Evolutionary conservation across 345 rosid species (phyloP).

Genomic region (Citropsis articulata): DNA sequence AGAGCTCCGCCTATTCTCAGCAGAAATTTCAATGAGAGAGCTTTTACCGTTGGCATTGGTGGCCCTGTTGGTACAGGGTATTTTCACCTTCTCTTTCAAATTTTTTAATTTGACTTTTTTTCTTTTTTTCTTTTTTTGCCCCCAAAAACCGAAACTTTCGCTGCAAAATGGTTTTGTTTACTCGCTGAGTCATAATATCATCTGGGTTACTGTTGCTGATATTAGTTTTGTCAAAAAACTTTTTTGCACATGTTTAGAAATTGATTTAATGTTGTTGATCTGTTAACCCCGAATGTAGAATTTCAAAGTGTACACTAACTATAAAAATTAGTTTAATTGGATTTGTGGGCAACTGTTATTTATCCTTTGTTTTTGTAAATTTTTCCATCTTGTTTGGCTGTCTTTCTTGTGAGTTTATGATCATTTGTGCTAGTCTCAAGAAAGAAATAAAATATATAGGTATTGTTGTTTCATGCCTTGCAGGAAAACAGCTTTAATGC

Average conservation of each 20-base stretch:
- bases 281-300: neutral
- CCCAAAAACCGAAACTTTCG: no score
- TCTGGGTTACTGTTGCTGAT: no score
- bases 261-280: neutral
- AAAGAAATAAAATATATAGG: neutral
- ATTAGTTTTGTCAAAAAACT: no score
- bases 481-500: conserved; percentile 95
- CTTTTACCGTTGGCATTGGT: conserved; percentile 93
- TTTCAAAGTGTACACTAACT: neutral
- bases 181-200: no score
- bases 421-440: neutral
- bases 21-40: conserved; percentile 85
- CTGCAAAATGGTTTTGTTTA: no score
- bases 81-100: conserved; percentile 1
- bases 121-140: no score
- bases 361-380: neutral
- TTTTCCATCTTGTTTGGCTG: neutral
- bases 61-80: conserved; percentile 99
- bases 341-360: neutral
- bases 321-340: no score
- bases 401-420: neutral
- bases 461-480: conserved; percentile 10
- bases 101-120: neutral
- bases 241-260: neutral
- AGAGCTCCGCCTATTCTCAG: conserved; percentile 76